These are phyloP conservation scores for Paxillus rubicundulus DNA, from an alignment of 768 basidiomycete genomes.

Conservation along the genomic window DNA sequence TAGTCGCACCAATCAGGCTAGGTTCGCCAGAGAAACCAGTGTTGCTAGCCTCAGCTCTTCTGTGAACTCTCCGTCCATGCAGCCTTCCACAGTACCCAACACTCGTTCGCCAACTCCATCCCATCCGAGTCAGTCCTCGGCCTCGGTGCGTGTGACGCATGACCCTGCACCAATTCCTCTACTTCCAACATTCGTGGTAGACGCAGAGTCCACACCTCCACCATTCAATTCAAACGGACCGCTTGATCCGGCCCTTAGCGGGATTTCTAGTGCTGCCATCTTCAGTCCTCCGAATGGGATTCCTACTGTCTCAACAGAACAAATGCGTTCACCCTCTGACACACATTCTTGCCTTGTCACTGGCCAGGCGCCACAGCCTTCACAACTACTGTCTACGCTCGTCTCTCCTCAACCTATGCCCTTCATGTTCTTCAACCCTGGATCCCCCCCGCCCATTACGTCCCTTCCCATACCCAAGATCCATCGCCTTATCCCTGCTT, in stretches of 20 bases:
- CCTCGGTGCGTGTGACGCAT: constrained; percentile 12
- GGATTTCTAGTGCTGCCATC: constrained; percentile 4
- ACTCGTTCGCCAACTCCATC: constrained; percentile 33
- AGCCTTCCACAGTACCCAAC: constrained; percentile 31
- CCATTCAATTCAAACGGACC: constrained; percentile 9
- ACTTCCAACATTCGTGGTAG: constrained; percentile 1
- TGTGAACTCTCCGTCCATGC: constrained; percentile 41
- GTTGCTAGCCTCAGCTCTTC: constrained; percentile 50
- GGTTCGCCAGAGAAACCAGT: constrained; percentile 56
- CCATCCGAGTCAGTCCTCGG: constrained; percentile 16
- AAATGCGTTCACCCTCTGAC: constrained; percentile 18
- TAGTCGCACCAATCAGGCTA: constrained; percentile 34
- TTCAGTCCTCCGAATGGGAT: constrained; percentile 17
- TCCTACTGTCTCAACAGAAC: constrained; percentile 12
- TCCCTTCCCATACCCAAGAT: constrained; percentile 67
- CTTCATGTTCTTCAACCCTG: constrained; percentile 60
- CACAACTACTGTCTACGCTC: constrained; percentile 17
- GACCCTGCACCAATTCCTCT: constrained; percentile 4
- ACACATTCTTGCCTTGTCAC: constrained; percentile 15
- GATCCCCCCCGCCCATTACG: constrained; percentile 44
- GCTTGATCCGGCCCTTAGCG: constrained; percentile 7
- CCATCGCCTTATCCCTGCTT: constrained; percentile 79
- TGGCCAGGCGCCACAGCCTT: constrained; percentile 14
- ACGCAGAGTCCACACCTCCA: constrained; percentile 4
- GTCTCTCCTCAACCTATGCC: constrained; percentile 45